Evolutionary conservation across 2,329 filamentous ascomycete species (phyloP), one percentile per base, ranked within the genome.

Genomic region (Trichophyton equinum): DNA sequence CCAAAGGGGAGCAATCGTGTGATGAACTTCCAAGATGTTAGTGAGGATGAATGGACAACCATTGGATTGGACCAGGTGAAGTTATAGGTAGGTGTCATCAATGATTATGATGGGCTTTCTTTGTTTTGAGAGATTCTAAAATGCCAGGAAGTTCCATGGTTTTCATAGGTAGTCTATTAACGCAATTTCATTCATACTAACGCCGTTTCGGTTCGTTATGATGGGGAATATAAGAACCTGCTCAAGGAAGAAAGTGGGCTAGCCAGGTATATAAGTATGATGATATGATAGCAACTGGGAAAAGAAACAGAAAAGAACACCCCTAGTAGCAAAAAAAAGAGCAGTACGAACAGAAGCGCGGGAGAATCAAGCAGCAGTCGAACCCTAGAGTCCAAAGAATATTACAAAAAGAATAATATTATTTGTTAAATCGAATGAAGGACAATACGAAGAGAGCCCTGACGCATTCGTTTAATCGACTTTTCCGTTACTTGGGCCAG

Each of bases 401-500:
- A 51, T 51, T 51, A 51, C 11, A 51, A 51, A 22, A 51, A 51
- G 46, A 27, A 51, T 27, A 51, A 25, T 51, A 51, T 51, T 51
- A 27, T 51, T 25, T 51, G 46, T 51, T 22, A 51, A 51, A 51
- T 51, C 9, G 46, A 51, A 51, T 9, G 20, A 22, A 27, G 20
- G 46, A 51, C 46, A 27, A 27, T 22, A 22, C 9, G 8, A 27
- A 25, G 5, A 11, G 20, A 51, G 22, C 11, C 9, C 13, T 7
- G 22, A 2, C 1, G 6, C 46, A 27, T 15, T 18, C 27, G n/a
- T n/a, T 62, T 68, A 79, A 69, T 79, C 77, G 55, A 77, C 77
- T 67, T 79, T 79, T 58, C 75, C 77, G 22, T 74, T 74, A 58
- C 40, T 74, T 27, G 70, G 68, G 47, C 59, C 63, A 33, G 68